These are phyloP conservation scores for Pezicula neosporulosa DNA, from an alignment of 2,329 filamentous ascomycete species.

Conservation along the genomic window DNA sequence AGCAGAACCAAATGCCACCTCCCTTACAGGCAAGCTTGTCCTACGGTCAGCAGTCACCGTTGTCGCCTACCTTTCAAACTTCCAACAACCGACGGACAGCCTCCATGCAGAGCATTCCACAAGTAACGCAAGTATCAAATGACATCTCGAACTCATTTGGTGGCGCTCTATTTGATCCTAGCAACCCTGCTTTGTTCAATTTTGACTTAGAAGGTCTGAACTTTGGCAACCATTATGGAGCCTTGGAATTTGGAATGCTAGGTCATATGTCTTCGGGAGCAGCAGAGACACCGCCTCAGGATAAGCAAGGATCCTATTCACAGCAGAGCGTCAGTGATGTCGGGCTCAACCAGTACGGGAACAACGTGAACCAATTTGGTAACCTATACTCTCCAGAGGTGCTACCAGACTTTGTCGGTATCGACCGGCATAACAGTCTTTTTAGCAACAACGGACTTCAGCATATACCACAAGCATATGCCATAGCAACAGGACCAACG, in stretches of 20 bases:
- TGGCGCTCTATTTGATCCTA: conserved; percentile 75
- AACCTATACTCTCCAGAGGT: conserved; percentile 45
- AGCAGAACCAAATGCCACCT: conserved; percentile 46
- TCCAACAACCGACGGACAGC: conserved; percentile 45
- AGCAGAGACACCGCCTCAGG: conserved; percentile 72
- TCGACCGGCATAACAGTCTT: conserved; percentile 39
- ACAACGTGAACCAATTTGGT: conserved; percentile 38
- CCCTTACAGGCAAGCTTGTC: conserved; percentile 45
- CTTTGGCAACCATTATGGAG: conserved; percentile 95
- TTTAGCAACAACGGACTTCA: conserved; percentile 50
- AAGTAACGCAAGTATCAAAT: conserved; percentile 37
- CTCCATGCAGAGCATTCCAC: conserved; percentile 34
- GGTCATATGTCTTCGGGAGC: conserved; percentile 93
- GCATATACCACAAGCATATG: conserved; percentile 61
- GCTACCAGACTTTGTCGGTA: conserved; percentile 48
- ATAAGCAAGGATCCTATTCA: conserved; percentile 42
- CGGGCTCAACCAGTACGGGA: conserved; percentile 25
- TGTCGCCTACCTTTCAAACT: conserved; percentile 68
- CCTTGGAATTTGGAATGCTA: conserved; percentile 92
- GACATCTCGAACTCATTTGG: conserved; percentile 46
- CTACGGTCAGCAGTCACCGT: conserved; percentile 70
- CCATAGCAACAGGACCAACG: conserved; percentile 59
- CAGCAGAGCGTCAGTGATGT: conserved; percentile 41
- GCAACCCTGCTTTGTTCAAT: conserved; percentile 90
- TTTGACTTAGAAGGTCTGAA: conserved; percentile 93